Evolutionary conservation across 2,329 filamentous ascomycete genomes (phyloP).

Genomic region (Hymenoscyphus occultus): DNA sequence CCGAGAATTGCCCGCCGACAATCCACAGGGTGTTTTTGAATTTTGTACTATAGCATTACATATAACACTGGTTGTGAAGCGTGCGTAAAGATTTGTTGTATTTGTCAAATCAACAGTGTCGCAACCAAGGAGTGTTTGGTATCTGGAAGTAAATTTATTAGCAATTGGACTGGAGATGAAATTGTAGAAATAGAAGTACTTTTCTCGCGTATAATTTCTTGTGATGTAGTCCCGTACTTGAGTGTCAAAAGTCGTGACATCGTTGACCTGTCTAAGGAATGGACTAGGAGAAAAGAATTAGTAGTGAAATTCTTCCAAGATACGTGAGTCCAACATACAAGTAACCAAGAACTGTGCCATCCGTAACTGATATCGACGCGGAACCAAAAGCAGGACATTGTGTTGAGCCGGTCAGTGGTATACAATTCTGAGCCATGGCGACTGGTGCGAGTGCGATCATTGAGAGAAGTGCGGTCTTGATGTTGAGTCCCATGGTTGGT

Average conservation of each 20-base stretch:
- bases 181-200: conserved; percentile 54
- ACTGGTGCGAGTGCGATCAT: conserved; percentile 32
- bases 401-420: conserved; percentile 68
- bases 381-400: conserved; percentile 69
- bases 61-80: conserved; percentile 86
- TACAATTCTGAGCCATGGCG: conserved; percentile 43
- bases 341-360: conserved; percentile 52
- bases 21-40: conserved; percentile 66
- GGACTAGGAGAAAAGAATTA: conserved; percentile 52
- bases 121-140: conserved; percentile 78
- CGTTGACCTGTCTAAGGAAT: conserved; percentile 80
- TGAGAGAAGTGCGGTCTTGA: conserved; percentile 30
- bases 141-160: conserved; percentile 54
- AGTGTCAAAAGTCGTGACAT: conserved; percentile 72
- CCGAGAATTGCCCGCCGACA: conserved; percentile 60
- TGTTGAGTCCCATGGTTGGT: conserved; percentile 24
- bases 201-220: conserved; percentile 69
- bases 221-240: conserved; percentile 70
- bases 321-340: conserved; percentile 55
- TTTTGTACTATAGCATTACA: conserved; percentile 95
- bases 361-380: conserved; percentile 69
- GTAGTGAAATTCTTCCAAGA: conserved; percentile 21
- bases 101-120: conserved; percentile 72
- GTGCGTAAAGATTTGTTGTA: conserved; percentile 80
- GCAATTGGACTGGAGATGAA: conserved; percentile 22